phyloP scores from a whole-genome alignment of 2,329 filamentous ascomycete species.

The Cylindrodendrum hubeiense region DNA sequence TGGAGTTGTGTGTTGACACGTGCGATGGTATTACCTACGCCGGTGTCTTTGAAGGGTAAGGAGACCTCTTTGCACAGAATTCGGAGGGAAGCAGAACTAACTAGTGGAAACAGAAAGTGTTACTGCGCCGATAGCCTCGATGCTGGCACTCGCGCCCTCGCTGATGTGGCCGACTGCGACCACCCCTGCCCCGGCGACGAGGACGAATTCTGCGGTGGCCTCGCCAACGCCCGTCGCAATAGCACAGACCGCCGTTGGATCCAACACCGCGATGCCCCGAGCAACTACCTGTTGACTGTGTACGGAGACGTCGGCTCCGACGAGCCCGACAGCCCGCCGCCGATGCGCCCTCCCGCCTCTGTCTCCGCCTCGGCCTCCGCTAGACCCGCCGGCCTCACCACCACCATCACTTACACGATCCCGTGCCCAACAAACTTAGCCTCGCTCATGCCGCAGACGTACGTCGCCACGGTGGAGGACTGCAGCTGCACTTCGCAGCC shows the following conservation, averaged over 20 bases:
- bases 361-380: not conserved
- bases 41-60: slow-evolving; percentile 51
- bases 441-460: slow-evolving; percentile 47
- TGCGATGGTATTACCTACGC: slow-evolving; percentile 54
- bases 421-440: slow-evolving; percentile 49
- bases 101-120: slow-evolving; percentile 49
- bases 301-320: slow-evolving; percentile 54
- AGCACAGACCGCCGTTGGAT: slow-evolving; percentile 25
- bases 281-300: slow-evolving; percentile 55
- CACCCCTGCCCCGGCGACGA: slow-evolving; percentile 57
- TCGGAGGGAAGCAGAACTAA: not conserved
- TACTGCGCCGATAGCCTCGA: slow-evolving; percentile 60
- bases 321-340: slow-evolving; percentile 50
- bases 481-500: slow-evolving; percentile 36
- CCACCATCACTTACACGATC: slow-evolving; percentile 40
- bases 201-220: slow-evolving; percentile 57
- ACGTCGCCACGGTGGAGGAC: slow-evolving; percentile 47
- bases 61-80: not conserved
- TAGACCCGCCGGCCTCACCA: slow-evolving; percentile 14
- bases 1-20: slow-evolving; percentile 52
- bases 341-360: slow-evolving; percentile 38
- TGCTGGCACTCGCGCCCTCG: slow-evolving; percentile 52
- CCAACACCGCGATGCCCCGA: slow-evolving; percentile 45
- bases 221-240: slow-evolving; percentile 27
- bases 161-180: slow-evolving; percentile 47